Evolutionary conservation across 2,329 filamentous ascomycete species (phyloP).

Genomic region (Hirsutella rhossiliensis): DNA sequence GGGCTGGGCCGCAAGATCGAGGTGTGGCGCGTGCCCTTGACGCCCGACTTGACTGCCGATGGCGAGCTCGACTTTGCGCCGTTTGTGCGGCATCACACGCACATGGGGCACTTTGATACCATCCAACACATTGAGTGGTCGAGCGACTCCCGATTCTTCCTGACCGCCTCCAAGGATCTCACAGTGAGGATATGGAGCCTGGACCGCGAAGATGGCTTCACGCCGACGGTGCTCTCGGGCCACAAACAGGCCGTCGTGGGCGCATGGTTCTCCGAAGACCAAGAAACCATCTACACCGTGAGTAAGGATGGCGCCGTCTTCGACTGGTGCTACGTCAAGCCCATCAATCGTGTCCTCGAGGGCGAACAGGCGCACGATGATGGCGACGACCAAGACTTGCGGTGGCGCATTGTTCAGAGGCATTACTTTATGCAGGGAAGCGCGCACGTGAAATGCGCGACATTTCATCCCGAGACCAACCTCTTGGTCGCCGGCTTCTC

Average conservation of each 20-base stretch:
- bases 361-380: slow-evolving; percentile 49
- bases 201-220: slow-evolving; percentile 74
- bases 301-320: slow-evolving; percentile 97
- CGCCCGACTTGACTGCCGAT: slow-evolving; percentile 64
- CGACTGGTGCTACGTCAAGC: slow-evolving; percentile 74
- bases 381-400: slow-evolving; percentile 51
- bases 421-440: slow-evolving; percentile 92
- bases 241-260: slow-evolving; percentile 83
- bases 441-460: slow-evolving; percentile 78
- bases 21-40: slow-evolving; percentile 91
- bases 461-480: slow-evolving; percentile 76
- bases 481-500: slow-evolving; percentile 96
- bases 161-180: slow-evolving; percentile 83
- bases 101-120: slow-evolving; percentile 79
- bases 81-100: slow-evolving; percentile 78
- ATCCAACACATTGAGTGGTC: slow-evolving; percentile 90
- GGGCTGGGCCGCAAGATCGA: slow-evolving; percentile 80
- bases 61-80: slow-evolving; percentile 91
- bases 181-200: slow-evolving; percentile 94
- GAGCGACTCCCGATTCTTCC: slow-evolving; percentile 86
- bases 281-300: slow-evolving; percentile 91
- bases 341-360: slow-evolving; percentile 39
- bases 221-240: slow-evolving; percentile 78
- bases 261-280: slow-evolving; percentile 94
- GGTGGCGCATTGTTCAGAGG: slow-evolving; percentile 83